Evolutionary conservation across 2,329 filamentous ascomycete species (phyloP).

Genomic region (Dothistroma septosporum): DNA sequence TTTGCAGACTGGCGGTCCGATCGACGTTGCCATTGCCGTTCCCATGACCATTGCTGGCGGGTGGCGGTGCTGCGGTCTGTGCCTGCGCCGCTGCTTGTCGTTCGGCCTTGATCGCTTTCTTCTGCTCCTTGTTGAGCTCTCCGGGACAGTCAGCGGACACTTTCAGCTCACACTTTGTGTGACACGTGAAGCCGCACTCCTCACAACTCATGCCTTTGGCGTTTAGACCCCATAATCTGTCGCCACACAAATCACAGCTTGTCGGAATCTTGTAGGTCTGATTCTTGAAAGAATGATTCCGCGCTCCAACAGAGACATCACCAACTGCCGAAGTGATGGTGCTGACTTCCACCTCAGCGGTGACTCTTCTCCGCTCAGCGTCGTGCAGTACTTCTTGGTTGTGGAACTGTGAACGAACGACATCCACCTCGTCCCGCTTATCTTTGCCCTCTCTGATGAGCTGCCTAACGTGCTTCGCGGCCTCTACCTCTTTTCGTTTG

Average conservation of each 20-base stretch:
- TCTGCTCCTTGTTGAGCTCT: conserved; percentile 88
- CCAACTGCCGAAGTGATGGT: conserved; percentile 90
- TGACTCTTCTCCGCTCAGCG: conserved; percentile 75
- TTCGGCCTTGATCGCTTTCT: conserved; percentile 85
- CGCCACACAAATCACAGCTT: conserved; percentile 94
- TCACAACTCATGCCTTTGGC: conserved; percentile 95
- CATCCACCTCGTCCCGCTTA: conserved; percentile 80
- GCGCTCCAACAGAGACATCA: conserved; percentile 85
- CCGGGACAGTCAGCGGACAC: conserved; percentile 93
- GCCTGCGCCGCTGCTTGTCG: conserved; percentile 74
- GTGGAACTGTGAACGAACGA: conserved; percentile 77
- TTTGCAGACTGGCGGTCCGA: conserved; percentile 61
- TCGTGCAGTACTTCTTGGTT: conserved; percentile 82
- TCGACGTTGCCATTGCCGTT: conserved; percentile 28
- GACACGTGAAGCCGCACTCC: conserved; percentile 96
- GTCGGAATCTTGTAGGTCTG: conserved; percentile 99
- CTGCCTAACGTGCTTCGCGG: conserved; percentile 67
- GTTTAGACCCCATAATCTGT: conserved; percentile 93
- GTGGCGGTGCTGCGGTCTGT: conserved; percentile 25
- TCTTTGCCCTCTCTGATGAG: conserved; percentile 77
- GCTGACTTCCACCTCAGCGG: conserved; percentile 85
- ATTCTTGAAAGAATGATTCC: conserved; percentile 97
- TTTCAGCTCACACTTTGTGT: conserved; percentile 99
- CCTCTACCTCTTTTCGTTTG: conserved; percentile 80
- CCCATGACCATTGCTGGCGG: conserved; percentile 26